Conservation (phyloP, 257 asterid genomes). For the Nicotiana benthamiana region DNA sequence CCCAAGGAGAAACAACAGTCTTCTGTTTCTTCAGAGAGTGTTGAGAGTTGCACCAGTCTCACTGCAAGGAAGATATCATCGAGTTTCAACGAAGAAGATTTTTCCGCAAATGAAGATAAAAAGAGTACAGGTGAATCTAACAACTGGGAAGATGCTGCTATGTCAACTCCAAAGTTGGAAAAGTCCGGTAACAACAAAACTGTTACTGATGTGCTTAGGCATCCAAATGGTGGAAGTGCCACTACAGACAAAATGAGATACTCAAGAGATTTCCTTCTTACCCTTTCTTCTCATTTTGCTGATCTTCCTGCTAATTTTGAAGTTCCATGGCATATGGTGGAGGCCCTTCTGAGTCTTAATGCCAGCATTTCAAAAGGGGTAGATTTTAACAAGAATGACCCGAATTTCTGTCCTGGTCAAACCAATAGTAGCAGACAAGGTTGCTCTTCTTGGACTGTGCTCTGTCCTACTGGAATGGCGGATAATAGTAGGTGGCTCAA, state of each 20-base stretch:
- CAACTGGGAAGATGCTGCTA: constrained; percentile 21
- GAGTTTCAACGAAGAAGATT: constrained; percentile 7
- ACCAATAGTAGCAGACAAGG: neutral
- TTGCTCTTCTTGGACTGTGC: constrained; percentile 7
- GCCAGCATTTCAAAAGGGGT: neutral
- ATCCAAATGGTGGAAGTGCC: neutral
- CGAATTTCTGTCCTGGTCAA: constrained; percentile 7
- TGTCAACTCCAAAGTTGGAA: constrained; percentile 12
- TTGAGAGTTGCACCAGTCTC: constrained; percentile 2
- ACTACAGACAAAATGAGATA: constrained; percentile 14
- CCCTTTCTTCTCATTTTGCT: constrained; percentile 13
- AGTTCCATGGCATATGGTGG: constrained; percentile 11
- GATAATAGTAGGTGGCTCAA: constrained; percentile 21
- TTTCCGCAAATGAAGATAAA: constrained; percentile 6
- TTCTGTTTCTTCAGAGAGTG: constrained; percentile 14
- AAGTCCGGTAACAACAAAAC: neutral
- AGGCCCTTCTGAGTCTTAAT: constrained; percentile 11
- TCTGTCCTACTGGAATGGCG: constrained; percentile 4
- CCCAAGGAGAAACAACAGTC: constrained; percentile 15
- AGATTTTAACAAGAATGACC: neutral
- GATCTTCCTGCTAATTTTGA: constrained; percentile 23
- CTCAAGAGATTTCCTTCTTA: constrained; percentile 21
- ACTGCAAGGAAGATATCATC: constrained; percentile 2
- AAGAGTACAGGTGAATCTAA: constrained; percentile 20
- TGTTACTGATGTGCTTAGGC: neutral